A percentile compares a stretch with the other conserved stretches of the same genome.
phyloP scores from a whole-genome alignment of 306 rosid species.

The Casuarina glauca region DNA sequence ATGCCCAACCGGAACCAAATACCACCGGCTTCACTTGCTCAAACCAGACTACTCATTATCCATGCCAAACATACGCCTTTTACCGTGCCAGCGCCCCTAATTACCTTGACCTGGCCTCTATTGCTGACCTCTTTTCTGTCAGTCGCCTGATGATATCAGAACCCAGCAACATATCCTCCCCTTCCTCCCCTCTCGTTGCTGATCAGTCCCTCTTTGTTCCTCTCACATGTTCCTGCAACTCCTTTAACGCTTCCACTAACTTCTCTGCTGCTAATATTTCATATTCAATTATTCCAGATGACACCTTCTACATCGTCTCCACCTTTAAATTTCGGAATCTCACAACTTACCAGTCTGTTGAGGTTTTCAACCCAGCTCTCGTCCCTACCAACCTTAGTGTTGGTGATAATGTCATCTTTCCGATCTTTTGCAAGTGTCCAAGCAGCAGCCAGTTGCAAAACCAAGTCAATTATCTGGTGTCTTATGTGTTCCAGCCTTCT shows the following conservation, averaged over 20 bases:
- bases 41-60: slow-evolving; percentile 35
- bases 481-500: slow-evolving; percentile 72
- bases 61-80: slow-evolving; percentile 67
- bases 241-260: slow-evolving; percentile 37
- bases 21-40: slow-evolving; percentile 62
- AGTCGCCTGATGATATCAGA: slow-evolving; percentile 63
- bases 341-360: slow-evolving; percentile 71
- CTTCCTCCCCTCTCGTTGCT: slow-evolving; percentile 42
- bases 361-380: slow-evolving; percentile 60
- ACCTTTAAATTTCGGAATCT: slow-evolving; percentile 45
- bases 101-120: slow-evolving; percentile 68
- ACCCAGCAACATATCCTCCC: slow-evolving; percentile 66
- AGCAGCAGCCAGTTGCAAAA: slow-evolving; percentile 31
- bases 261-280: slow-evolving; percentile 79
- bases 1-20: slow-evolving; percentile 39
- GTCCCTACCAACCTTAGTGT: slow-evolving; percentile 38
- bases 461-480: slow-evolving; percentile 37
- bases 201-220: slow-evolving; percentile 68
- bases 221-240: slow-evolving; percentile 65
- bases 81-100: slow-evolving; percentile 60
- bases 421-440: slow-evolving; percentile 85
- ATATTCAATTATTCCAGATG: slow-evolving; percentile 40
- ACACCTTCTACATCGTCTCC: slow-evolving; percentile 62
- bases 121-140: slow-evolving; percentile 73
- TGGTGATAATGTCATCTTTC: slow-evolving; percentile 54